phyloP scores from a whole-genome alignment of 495 filamentous ascomycete genomes.

The Penicillium robsamsonii region DNA sequence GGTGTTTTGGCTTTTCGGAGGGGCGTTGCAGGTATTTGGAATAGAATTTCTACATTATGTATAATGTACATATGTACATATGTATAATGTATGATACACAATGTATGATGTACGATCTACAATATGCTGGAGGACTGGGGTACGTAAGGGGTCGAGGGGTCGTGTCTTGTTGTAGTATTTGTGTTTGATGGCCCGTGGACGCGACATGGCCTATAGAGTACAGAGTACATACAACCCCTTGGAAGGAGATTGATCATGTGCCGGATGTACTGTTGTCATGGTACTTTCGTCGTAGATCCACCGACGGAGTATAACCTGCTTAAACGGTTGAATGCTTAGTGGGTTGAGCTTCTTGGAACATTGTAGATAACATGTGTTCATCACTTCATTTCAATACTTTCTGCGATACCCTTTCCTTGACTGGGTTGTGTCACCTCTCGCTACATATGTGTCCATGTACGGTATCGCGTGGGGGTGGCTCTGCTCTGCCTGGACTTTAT shows the following conservation, averaged over 20 bases:
- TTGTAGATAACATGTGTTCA: not conserved
- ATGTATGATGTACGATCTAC: not conserved
- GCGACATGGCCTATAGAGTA: too few relatives aligned
- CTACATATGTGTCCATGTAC: not conserved
- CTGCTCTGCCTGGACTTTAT: not conserved
- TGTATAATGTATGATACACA: not conserved
- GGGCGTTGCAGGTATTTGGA: not conserved
- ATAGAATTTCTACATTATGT: too few relatives aligned
- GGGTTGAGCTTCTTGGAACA: not conserved
- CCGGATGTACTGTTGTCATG: not conserved
- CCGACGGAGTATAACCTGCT: not conserved
- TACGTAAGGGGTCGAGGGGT: not conserved
- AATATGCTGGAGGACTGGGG: not conserved
- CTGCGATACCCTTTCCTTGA: not conserved
- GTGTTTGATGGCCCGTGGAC: too few relatives aligned
- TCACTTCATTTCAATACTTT: not conserved
- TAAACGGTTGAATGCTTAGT: not conserved
- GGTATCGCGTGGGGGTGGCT: not conserved
- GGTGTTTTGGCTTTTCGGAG: not conserved
- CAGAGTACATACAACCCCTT: too few relatives aligned
- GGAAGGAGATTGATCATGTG: not conserved
- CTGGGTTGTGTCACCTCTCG: not conserved
- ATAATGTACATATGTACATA: not conserved
- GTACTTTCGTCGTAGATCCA: not conserved
- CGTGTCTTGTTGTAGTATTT: not conserved